Evolutionary conservation across 345 rosid genomes (phyloP), one percentile per base, ranked within the genome.

Genomic region (Citropsis articulata): DNA sequence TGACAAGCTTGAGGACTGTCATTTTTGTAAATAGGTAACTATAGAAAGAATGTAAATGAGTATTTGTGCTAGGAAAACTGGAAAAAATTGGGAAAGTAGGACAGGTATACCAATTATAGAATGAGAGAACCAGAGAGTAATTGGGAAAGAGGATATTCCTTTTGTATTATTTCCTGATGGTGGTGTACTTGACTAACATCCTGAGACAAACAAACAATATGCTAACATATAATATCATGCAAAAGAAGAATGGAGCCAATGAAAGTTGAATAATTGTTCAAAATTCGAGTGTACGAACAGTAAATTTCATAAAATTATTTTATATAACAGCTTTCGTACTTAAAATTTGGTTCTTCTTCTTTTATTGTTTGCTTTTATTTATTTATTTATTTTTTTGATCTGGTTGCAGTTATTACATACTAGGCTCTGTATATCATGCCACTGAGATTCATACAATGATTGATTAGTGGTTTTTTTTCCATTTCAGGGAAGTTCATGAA

Each of bases 401-500:
- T 63, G 50, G 24, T 24, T 53, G 33, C 19, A n/a, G 62, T 24
- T 72, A 45, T 21, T 55, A 30, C 14, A 8, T 31, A 22, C 18
- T 31, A 22, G 66, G 21, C 9, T 76, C 25, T 66, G 21, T 53
- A 31, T 45, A 36, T 75, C 19, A 6, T 12, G 5, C 14, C 12
- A 16, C 62, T 53, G 7, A 71, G 60, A 21, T 35, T 5, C 19
- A 68, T 62, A 27, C 2, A 40, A 14, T 57, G 31, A 22, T 10
- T 64, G 36, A 22, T 10, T 60, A 36, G 6, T 70, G 66, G 35
- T 73, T 65, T 50, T 50, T 2, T 22, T 45, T 48, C 74, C 55
- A 77, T 42, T 77, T 33, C 89, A 92, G 98, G 84, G 97, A 96
- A 83, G 94, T 96, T 83, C 99, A 94, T 79, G 92, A 86, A 83